phyloP scores from a whole-genome alignment of 331 rosid genomes.

The Pyrus hybrid region DNA sequence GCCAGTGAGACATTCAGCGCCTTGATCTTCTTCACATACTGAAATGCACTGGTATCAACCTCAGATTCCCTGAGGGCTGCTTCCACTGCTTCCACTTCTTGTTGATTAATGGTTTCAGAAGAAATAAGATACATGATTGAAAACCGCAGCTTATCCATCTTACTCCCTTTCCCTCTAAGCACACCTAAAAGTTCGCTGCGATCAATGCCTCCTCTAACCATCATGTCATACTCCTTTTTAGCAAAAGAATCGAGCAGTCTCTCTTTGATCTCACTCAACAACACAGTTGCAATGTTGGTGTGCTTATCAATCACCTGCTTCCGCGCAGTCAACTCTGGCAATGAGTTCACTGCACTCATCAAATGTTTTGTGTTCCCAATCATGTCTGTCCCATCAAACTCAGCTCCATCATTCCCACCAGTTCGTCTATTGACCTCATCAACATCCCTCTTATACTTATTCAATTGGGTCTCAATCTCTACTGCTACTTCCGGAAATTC shows the following conservation, averaged over 20 bases:
- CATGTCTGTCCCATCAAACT: conserved; percentile 79
- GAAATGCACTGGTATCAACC: conserved; percentile 80
- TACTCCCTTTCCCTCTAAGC: conserved; percentile 71
- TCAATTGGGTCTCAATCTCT: conserved; percentile 81
- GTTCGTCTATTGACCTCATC: conserved; percentile 87
- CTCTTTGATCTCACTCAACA: conserved; percentile 89
- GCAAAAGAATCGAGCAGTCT: conserved; percentile 81
- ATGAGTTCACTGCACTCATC: conserved; percentile 89
- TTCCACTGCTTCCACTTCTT: conserved; percentile 76
- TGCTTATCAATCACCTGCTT: conserved; percentile 91
- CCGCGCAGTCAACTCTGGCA: conserved; percentile 81
- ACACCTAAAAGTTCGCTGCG: conserved; percentile 51
- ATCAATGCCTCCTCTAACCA: conserved; percentile 74
- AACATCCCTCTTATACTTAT: conserved; percentile 74
- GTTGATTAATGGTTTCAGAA: conserved; percentile 57
- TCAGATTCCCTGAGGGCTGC: conserved; percentile 62
- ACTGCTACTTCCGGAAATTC: conserved; percentile 84
- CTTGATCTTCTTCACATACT: conserved; percentile 79
- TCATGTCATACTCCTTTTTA: conserved; percentile 77
- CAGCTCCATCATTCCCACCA: conserved; percentile 64
- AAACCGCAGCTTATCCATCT: conserved; percentile 85
- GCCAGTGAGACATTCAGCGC: conserved; percentile 68
- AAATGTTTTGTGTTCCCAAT: conserved; percentile 83
- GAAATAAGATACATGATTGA: conserved; percentile 76
- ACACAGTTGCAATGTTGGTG: conserved; percentile 72